Base-by-base conservation (phyloP, 2,329 filamentous ascomycete species). In the Colletotrichum tanaceti region DNA sequence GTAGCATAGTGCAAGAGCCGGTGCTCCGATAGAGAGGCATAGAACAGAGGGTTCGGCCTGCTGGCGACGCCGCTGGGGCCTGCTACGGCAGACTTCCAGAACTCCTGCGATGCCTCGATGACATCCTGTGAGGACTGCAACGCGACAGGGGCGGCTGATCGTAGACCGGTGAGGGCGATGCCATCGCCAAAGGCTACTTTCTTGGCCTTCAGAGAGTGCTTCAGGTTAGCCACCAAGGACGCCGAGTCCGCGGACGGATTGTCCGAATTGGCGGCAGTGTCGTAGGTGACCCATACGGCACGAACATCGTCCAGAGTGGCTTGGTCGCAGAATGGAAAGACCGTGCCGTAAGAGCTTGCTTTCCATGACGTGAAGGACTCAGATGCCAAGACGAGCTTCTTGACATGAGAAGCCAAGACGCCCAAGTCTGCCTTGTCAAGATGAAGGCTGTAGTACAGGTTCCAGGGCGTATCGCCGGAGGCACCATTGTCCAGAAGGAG, bases 361-460 rank as follows among this genome's bases (percentile, higher is more conserved):
- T 80, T 77, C 87, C 87, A 90, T 1, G 74, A 66, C 1, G 80
- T 69, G 1, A 83, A 71, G 0, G 80, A 81, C 5, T 68, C 59
- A 0, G 84, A 81, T 1, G 81, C 57, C 0, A 65, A 70, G 2
- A 80, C 46, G 0, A 90, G 77, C 71, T 83, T 84, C 22, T 77
- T 73, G 0, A 63, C 53, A 24, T 73, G 72, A 6, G 47, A n/a
- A 0, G 44, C 55, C 0, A 89, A 74, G 3, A 81, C 24, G 1
- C 73, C 32, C 0, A 81, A 71, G 3, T 82, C 77, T 3, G 74
- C 52, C 0, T 77, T 70, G 55, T 82, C 79, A 5, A 90, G 69
- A 44, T 80, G 81, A 4, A 86, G 72, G 71, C 89, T 80, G 74
- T 88, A 88, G 75, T 87, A 90, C 43, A 86, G 76, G 65, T 85